Evolutionary conservation across 495 filamentous ascomycete species (phyloP).

Genomic region (Saxispiralis lemnorum): DNA sequence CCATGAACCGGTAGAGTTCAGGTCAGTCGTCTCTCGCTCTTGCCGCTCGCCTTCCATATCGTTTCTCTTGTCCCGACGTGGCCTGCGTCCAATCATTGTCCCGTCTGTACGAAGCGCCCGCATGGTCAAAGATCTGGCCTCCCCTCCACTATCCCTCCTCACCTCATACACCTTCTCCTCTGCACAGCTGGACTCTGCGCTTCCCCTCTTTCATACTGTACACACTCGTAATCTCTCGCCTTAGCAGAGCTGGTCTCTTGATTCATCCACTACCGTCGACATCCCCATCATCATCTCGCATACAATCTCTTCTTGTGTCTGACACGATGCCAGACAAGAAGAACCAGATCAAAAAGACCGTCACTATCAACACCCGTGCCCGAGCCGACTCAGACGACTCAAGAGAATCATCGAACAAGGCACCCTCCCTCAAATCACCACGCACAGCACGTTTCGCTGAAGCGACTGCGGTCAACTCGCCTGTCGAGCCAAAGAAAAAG

Average conservation of each 20-base stretch:
- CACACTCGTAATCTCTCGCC: neutral
- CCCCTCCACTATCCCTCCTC: constrained; percentile 2
- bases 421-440: constrained; percentile 50
- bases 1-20: neutral
- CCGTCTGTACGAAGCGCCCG: constrained; percentile 16
- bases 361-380: constrained; percentile 17
- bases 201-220: neutral
- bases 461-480: constrained; percentile 74
- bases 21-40: constrained; percentile 2
- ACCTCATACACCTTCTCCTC: neutral
- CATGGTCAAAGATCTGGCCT: neutral
- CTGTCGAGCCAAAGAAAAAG: constrained; percentile 41
- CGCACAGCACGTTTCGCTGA: constrained; percentile 79
- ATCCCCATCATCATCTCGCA: constrained; percentile 13
- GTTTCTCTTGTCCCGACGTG: neutral
- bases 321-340: constrained; percentile 22
- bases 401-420: constrained; percentile 12
- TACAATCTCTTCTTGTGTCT: constrained; percentile 4
- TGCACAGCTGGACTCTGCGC: constrained; percentile 12
- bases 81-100: neutral
- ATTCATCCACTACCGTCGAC: neutral
- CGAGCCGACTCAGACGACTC: constrained; percentile 17
- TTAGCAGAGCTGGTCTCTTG: constrained; percentile 13
- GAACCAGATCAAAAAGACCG: constrained; percentile 16
- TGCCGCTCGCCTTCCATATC: neutral